A percentile compares a stretch with the other conserved stretches of the same genome.
phyloP scores from a whole-genome alignment of 2,329 filamentous ascomycete genomes.

The Pseudocercospora pini-densiflorae region DNA sequence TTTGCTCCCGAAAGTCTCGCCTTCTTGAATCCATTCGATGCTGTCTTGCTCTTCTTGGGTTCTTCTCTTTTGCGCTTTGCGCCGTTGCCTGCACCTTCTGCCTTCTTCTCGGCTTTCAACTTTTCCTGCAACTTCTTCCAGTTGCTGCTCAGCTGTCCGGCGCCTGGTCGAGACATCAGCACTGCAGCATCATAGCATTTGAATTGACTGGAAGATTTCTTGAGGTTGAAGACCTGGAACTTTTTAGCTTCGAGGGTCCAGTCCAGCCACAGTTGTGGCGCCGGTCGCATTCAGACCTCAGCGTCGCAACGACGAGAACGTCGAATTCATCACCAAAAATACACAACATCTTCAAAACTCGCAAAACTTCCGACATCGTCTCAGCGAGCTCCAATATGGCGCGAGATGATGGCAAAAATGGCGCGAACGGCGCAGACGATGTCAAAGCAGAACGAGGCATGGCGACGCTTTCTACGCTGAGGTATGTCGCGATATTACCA shows the following conservation, averaged over 20 bases:
- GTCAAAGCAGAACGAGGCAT: constrained; percentile 72
- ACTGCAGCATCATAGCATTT: no score
- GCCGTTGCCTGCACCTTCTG: constrained; percentile 36
- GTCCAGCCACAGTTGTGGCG: constrained; percentile 3
- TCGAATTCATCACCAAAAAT: constrained; percentile 18
- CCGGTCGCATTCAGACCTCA: constrained; percentile 25
- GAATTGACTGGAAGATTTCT: background rate
- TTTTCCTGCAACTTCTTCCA: constrained; percentile 78
- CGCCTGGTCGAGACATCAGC: constrained; percentile 43
- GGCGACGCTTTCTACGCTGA: constrained; percentile 82
- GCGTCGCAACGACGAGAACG: constrained; percentile 20
- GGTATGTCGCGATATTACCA: constrained; percentile 56
- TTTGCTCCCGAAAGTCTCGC: constrained; percentile 23
- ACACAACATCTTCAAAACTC: constrained; percentile 9
- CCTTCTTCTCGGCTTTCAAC: constrained; percentile 45
- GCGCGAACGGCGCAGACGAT: constrained; percentile 37
- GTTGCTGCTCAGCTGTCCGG: constrained; percentile 59
- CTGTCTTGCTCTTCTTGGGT: constrained; percentile 27
- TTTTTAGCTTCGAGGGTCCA: constrained; percentile 9
- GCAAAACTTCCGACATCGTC: background rate
- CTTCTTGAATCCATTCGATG: constrained; percentile 28
- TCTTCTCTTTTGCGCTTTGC: constrained; percentile 41
- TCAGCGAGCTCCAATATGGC: constrained; percentile 51
- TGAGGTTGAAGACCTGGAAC: constrained; percentile 5
- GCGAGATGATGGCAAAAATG: constrained; percentile 50